These are phyloP conservation scores for Jatropha podagrica DNA, from an alignment of 441 rosid species.

Conservation along the genomic window DNA sequence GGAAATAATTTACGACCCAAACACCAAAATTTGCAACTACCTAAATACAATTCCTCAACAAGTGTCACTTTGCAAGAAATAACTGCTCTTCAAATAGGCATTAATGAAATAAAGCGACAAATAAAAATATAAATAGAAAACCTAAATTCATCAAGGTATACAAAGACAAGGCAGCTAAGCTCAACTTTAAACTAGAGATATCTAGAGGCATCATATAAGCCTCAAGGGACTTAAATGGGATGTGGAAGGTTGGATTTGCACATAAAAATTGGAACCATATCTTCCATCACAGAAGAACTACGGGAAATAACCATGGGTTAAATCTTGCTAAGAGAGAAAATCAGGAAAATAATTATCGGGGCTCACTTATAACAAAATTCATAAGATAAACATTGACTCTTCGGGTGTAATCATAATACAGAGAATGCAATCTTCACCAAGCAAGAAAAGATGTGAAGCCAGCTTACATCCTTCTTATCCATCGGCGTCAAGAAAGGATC, in stretches of 20 bases:
- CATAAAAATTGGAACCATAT: not conserved
- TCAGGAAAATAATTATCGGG: not conserved
- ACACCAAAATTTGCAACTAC: not conserved
- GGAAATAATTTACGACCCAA: no score
- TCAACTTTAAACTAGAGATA: not conserved
- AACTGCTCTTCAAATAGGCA: not conserved
- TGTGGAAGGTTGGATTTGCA: not conserved
- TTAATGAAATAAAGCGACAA: not conserved
- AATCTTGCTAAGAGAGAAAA: not conserved
- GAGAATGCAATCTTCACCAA: constrained; percentile 1
- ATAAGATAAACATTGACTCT: not conserved
- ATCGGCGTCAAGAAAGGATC: constrained; percentile 90
- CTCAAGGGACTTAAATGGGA: not conserved
- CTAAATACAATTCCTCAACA: not conserved
- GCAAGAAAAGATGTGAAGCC: constrained; percentile 27
- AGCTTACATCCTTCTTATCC: constrained; percentile 92
- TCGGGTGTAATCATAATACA: not conserved
- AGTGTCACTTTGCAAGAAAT: not conserved
- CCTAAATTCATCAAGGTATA: not conserved
- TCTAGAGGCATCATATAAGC: no score
- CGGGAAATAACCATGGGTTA: not conserved
- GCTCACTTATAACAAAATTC: not conserved
- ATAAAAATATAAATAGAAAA: not conserved
- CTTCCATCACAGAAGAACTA: not conserved
- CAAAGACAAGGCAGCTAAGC: not conserved